These are phyloP conservation scores for Paracorniculantispora psalliotae DNA, from an alignment of 2,329 filamentous ascomycete genomes.

Conservation along the genomic window DNA sequence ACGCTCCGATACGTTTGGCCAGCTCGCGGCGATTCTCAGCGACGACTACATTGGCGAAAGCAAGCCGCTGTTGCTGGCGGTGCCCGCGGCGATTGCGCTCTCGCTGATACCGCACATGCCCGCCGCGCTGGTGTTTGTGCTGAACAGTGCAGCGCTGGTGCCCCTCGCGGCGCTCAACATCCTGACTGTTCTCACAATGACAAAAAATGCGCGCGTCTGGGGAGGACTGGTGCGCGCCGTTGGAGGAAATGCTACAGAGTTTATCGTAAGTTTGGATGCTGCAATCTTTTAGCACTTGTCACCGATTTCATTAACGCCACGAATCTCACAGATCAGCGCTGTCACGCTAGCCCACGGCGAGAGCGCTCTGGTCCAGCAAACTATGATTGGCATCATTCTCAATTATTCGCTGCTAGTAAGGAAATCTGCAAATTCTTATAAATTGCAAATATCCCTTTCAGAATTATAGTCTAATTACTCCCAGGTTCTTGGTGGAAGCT, in stretches of 20 bases:
- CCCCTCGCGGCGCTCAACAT: constrained; percentile 16
- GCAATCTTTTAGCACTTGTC: too few relatives aligned
- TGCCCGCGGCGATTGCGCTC: constrained; percentile 5
- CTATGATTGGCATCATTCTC: constrained; percentile 17
- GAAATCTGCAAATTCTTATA: background rate
- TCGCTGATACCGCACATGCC: background rate
- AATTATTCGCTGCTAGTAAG: constrained; percentile 15
- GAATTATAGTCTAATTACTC: background rate
- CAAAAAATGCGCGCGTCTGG: constrained; percentile 5
- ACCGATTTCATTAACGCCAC: background rate
- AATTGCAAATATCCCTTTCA: background rate
- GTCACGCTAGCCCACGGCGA: constrained; percentile 1
- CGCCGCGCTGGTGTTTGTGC: constrained; percentile 8
- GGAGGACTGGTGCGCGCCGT: constrained; percentile 15
- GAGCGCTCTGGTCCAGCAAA: constrained; percentile 13
- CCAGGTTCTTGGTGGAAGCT: constrained; percentile 16
- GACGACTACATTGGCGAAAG: constrained; percentile 15
- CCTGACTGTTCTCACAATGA: constrained; percentile 13
- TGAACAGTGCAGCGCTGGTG: constrained; percentile 14
- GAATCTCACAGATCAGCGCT: background rate
- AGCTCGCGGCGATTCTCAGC: constrained; percentile 12
- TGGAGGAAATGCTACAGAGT: constrained; percentile 15
- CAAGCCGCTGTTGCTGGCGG: constrained; percentile 15
- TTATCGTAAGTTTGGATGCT: constrained; percentile 7
- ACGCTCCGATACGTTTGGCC: constrained; percentile 12